Percentiles rank a stretch among this genome's conserved stretches.
Evolutionary conservation across 768 basidiomycete genomes (phyloP).

Genomic region (Pulveroboletus ravenelii): DNA sequence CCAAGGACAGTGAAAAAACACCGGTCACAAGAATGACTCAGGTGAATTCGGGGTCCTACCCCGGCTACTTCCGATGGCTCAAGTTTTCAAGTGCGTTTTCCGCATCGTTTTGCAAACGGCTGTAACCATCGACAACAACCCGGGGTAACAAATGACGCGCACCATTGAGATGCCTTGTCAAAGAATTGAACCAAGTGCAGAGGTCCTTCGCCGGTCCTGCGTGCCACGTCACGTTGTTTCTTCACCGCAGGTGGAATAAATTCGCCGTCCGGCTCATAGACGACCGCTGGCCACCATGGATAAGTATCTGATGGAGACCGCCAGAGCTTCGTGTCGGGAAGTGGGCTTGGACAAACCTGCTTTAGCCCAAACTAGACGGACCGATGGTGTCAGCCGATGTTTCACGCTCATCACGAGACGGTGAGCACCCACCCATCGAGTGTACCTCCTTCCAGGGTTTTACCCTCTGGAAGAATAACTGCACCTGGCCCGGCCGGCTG

Average conservation of each 20-base stretch:
- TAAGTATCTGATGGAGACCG: slow-evolving; percentile 49
- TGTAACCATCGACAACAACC: neutral
- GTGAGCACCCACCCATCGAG: slow-evolving; percentile 50
- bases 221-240: slow-evolving; percentile 26
- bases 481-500: slow-evolving; percentile 27
- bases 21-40: no score
- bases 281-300: slow-evolving; percentile 87
- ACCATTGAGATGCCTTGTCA: slow-evolving; percentile 66
- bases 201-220: slow-evolving; percentile 37
- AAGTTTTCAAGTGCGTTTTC: no score
- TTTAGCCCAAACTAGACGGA: slow-evolving; percentile 78
- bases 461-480: slow-evolving; percentile 33
- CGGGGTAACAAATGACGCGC: slow-evolving; percentile 11
- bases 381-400: neutral
- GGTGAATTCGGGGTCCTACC: no score
- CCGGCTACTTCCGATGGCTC: no score
- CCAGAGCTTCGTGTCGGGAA: neutral
- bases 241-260: slow-evolving; percentile 44
- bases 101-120: no score
- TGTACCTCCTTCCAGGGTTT: slow-evolving; percentile 50
- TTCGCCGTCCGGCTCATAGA: slow-evolving; percentile 58
- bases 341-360: slow-evolving; percentile 39
- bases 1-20: no score
- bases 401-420: neutral
- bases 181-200: slow-evolving; percentile 76